Conservation (phyloP, 192 early-diverging fungal genomes). For the Umbelopsis sp. region DNA sequence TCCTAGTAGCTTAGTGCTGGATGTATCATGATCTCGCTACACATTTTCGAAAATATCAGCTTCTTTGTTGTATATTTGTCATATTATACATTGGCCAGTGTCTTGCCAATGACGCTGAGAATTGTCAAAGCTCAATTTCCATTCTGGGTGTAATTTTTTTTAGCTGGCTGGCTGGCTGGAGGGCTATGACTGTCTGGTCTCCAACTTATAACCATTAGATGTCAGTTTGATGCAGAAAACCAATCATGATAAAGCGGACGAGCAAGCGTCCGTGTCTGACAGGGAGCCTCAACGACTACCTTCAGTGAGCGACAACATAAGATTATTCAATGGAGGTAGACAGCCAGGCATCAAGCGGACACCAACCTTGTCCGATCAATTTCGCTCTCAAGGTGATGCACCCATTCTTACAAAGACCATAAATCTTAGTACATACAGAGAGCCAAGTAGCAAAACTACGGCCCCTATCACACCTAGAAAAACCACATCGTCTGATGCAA, state of each 20-base stretch:
- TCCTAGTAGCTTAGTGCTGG: too few species aligned
- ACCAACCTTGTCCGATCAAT: not conserved
- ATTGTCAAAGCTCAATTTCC: not conserved
- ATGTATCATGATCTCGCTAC: too few species aligned
- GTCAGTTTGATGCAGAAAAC: conserved; percentile 19
- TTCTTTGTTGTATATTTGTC: too few species aligned
- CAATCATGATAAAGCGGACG: conserved; percentile 18
- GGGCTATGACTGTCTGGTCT: not conserved
- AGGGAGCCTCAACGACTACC: not conserved
- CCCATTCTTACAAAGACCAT: conserved; percentile 10
- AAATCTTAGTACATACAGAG: conserved; percentile 16
- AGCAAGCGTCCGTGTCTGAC: not conserved
- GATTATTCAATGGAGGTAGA: not conserved
- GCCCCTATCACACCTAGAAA: not conserved
- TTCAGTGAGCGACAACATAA: conserved; percentile 11
- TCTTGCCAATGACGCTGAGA: too few species aligned
- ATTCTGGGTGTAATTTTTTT: not conserved
- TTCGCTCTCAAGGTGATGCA: not conserved
- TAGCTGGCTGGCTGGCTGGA: not conserved
- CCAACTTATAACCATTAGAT: not conserved
- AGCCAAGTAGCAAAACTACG: not conserved
- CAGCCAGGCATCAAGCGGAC: not conserved
- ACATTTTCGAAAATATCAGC: too few species aligned
- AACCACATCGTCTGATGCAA: not conserved
- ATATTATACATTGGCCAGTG: too few species aligned